phyloP scores from a whole-genome alignment of 768 basidiomycete genomes.

The Naganishia vaughanmartiniae region DNA sequence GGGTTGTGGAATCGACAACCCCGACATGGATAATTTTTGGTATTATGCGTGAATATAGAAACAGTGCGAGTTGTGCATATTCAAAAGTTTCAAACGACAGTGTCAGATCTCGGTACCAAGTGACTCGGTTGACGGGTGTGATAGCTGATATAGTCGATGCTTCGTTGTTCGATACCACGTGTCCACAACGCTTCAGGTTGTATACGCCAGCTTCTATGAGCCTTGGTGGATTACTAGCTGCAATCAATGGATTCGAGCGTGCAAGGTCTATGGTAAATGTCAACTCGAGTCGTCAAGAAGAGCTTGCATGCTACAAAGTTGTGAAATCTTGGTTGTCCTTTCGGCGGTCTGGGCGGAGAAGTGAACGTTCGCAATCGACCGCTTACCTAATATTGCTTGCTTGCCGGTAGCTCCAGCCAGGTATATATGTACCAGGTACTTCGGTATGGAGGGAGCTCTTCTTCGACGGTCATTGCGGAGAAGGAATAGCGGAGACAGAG shows the following conservation, averaged over 20 bases:
- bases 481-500: too few relatives aligned
- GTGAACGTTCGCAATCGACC: background rate
- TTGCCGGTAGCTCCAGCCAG: too few relatives aligned
- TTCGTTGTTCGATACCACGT: background rate
- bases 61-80: background rate
- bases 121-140: background rate
- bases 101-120: too few relatives aligned
- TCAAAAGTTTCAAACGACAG: background rate
- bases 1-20: background rate
- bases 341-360: slow-evolving; percentile 1
- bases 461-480: too few relatives aligned
- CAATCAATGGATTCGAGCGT: background rate
- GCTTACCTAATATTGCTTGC: background rate
- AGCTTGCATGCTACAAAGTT: background rate
- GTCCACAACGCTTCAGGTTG: background rate
- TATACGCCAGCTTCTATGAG: too few relatives aligned
- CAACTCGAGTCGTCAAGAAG: background rate
- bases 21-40: background rate
- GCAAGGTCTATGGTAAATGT: background rate
- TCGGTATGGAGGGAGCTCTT: too few relatives aligned
- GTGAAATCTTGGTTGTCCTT: background rate
- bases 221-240: too few relatives aligned
- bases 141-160: background rate
- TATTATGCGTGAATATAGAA: background rate
- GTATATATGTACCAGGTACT: too few relatives aligned